phyloP scores from a whole-genome alignment of 768 basidiomycete species.

The Erythrobasidium yunnanense region DNA sequence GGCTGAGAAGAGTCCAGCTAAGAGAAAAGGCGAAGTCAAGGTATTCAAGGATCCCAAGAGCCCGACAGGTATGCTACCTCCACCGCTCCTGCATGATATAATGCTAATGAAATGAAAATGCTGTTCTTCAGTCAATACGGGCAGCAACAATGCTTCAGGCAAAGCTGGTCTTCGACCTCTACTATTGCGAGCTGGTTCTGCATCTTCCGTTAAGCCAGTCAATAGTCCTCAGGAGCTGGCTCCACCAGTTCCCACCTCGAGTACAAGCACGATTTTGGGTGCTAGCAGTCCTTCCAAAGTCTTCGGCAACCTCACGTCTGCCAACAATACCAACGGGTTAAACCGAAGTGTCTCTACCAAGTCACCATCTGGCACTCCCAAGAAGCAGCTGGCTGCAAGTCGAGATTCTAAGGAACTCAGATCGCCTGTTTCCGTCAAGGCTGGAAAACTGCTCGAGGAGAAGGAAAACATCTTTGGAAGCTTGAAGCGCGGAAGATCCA shows the following conservation, averaged over 20 bases:
- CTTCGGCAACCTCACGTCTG: not conserved
- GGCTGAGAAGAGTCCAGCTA: not conserved
- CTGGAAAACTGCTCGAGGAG: not conserved
- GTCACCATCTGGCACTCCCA: not conserved
- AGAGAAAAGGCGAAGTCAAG: not conserved
- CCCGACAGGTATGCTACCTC: too few relatives aligned
- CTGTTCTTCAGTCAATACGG: too few relatives aligned
- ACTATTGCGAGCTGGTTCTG: slow-evolving; percentile 5
- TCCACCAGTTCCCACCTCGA: not conserved
- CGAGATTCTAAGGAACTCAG: slow-evolving; percentile 19
- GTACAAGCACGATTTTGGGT: too few relatives aligned
- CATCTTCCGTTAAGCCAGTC: not conserved
- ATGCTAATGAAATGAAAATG: too few relatives aligned
- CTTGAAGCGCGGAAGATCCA: not conserved
- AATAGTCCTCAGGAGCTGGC: not conserved
- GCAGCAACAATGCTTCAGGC: not conserved
- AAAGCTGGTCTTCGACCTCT: slow-evolving; percentile 8
- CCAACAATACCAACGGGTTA: not conserved
- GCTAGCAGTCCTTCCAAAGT: not conserved
- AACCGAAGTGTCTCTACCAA: not conserved
- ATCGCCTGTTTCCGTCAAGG: slow-evolving; percentile 6
- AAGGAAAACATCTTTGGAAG: not conserved
- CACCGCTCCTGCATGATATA: too few relatives aligned
- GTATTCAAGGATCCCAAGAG: not conserved
- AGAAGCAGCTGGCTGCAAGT: not conserved